Base-by-base conservation (phyloP, 2,329 filamentous ascomycete species). In the Emergomyces orientalis region DNA sequence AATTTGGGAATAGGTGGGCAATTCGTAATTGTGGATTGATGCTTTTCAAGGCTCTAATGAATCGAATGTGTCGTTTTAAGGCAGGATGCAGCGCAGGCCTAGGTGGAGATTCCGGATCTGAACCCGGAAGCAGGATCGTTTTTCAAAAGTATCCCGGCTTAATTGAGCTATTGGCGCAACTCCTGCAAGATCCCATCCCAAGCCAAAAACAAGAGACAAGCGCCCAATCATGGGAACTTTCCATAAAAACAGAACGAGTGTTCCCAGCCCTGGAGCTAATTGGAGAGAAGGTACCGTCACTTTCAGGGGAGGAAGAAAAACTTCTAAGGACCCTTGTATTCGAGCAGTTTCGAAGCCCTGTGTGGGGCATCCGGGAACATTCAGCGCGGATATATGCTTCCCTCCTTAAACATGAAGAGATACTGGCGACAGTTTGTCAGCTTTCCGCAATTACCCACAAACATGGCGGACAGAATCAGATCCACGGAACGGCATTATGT, bases 11-110 rank as follows among this genome's bases (percentile, higher is more conserved):
- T 65, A 89, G 86, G 27, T 99, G 94, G 94, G 90, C 92, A 0
- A 91, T 99, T 63, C 87, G 92, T 0, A 99, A 99, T 73, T 97
- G 91, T 68, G 91, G 91, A 1, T 77, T 97, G 41, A 88, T 97
- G 77, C 84, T 99, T 7, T 86, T 97, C 67, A 86, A 93, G 62
- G 90, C 91, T 65, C 80, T 97, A 5, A 89, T 96, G 74, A 90
- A 79, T 78, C 91, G 75, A 73, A 83, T 75, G 79, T 82, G 68
- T 67, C 74, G 65, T 65, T 73, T 65, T 66, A 71, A 65, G 62
- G 72, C 62, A 66, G 77, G 68, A 68, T 74, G 69, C 76, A 3
- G 78, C 76, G 57, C 86, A 82, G 69, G 87, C 6, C 76, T 77
- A 43, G 73, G 74, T 22, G 74, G 74, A 22, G 60, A 57, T 27